These are phyloP conservation scores for Mycena vulgaris DNA, from an alignment of 768 basidiomycete genomes.

Conservation along the genomic window DNA sequence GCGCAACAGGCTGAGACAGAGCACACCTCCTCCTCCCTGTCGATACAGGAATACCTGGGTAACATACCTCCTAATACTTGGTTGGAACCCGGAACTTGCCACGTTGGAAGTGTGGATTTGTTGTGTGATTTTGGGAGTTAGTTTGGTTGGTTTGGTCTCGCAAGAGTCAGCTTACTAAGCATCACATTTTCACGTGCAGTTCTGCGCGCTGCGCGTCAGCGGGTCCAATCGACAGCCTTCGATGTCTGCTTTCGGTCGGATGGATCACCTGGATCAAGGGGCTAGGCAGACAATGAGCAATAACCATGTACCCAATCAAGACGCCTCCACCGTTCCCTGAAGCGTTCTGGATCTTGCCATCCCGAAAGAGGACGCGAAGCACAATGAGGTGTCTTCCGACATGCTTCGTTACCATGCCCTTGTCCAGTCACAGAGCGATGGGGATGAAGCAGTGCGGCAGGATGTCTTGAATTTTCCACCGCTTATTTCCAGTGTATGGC, in stretches of 20 bases:
- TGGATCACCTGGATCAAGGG: conserved; percentile 2
- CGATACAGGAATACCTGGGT: conserved; percentile 11
- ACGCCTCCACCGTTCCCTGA: conserved; percentile 26
- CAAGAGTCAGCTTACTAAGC: too few relatives aligned
- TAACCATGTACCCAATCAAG: conserved; percentile 12
- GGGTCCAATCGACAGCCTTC: background rate
- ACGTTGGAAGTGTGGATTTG: too few relatives aligned
- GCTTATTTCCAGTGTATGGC: conserved; percentile 23
- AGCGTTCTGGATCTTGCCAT: conserved; percentile 14
- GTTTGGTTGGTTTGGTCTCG: too few relatives aligned
- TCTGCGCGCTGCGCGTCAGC: too few relatives aligned
- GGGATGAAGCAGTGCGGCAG: conserved; percentile 24
- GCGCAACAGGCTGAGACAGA: conserved; percentile 15
- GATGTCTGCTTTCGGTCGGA: conserved; percentile 6
- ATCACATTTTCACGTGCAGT: too few relatives aligned
- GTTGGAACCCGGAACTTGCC: too few relatives aligned
- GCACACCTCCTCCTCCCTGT: conserved; percentile 17
- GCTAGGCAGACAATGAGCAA: background rate
- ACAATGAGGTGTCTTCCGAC: conserved; percentile 14
- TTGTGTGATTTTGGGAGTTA: too few relatives aligned
- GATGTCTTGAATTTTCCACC: conserved; percentile 28
- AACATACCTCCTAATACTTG: too few relatives aligned
- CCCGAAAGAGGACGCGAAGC: background rate
- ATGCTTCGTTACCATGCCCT: conserved; percentile 19
- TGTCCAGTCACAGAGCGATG: conserved; percentile 16